phyloP scores from a whole-genome alignment of 768 basidiomycete species.

The Hydnomerulius pinastri region DNA sequence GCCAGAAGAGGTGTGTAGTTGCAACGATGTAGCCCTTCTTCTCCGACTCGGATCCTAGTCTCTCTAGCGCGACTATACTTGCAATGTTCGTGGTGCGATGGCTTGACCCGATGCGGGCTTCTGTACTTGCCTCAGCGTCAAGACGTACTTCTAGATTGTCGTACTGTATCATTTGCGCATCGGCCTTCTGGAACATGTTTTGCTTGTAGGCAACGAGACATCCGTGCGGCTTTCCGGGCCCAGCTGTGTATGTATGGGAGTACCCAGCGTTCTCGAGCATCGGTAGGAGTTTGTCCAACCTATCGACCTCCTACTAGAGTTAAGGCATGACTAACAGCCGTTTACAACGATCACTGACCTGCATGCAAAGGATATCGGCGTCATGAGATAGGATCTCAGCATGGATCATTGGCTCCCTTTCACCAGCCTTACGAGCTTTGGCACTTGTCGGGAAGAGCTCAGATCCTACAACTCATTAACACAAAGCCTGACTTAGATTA shows the following conservation, averaged over 20 bases:
- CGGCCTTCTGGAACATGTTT: constrained; percentile 47
- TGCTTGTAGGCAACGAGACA: constrained; percentile 78
- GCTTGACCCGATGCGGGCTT: constrained; percentile 52
- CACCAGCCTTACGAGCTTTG: constrained; percentile 72
- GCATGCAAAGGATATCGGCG: constrained; percentile 86
- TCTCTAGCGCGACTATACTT: constrained; percentile 66
- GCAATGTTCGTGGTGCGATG: constrained; percentile 83
- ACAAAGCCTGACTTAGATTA: background rate
- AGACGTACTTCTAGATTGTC: constrained; percentile 62
- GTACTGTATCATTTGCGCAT: constrained; percentile 57
- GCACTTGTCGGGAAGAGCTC: constrained; percentile 81
- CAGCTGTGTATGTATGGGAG: constrained; percentile 62
- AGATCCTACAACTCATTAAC: constrained; percentile 54
- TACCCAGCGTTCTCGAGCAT: constrained; percentile 67
- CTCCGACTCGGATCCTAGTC: constrained; percentile 31
- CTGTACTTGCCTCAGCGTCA: constrained; percentile 33
- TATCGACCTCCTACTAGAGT: constrained; percentile 77
- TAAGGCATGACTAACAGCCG: background rate
- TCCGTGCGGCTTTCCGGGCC: constrained; percentile 80
- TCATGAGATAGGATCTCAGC: constrained; percentile 70
- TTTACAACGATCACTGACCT: constrained; percentile 47
- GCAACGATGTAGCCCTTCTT: constrained; percentile 68
- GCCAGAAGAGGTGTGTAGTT: constrained; percentile 96
- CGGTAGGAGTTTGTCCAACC: constrained; percentile 71
- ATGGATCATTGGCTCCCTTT: constrained; percentile 75